These are phyloP conservation scores for Hamigera avellanea DNA, from an alignment of 495 filamentous ascomycete genomes.

Conservation along the genomic window DNA sequence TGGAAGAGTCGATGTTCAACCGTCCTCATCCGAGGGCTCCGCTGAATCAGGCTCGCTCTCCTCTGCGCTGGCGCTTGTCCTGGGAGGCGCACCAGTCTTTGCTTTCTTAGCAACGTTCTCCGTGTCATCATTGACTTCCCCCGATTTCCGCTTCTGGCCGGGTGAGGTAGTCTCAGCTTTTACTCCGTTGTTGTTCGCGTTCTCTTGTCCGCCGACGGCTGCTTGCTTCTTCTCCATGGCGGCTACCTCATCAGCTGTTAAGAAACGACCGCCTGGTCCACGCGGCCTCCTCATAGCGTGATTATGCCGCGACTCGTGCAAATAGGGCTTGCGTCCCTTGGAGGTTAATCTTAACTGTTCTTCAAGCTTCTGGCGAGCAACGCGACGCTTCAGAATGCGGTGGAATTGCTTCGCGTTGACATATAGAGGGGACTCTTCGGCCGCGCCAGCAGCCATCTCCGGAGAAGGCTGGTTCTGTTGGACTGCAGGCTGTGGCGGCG, in stretches of 20 bases:
- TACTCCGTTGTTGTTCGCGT: constrained; percentile 17
- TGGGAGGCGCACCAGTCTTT: constrained; percentile 28
- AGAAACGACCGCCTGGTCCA: constrained; percentile 90
- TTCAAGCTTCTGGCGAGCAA: constrained; percentile 87
- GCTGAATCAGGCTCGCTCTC: constrained; percentile 40
- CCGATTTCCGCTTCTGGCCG: constrained; percentile 41
- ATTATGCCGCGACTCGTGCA: constrained; percentile 98
- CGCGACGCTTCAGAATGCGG: constrained; percentile 84
- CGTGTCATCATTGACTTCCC: constrained; percentile 31
- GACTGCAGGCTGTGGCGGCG: constrained; percentile 36
- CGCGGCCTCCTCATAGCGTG: constrained; percentile 95
- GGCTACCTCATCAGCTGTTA: constrained; percentile 96
- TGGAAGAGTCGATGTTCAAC: constrained; percentile 17
- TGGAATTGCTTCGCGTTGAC: constrained; percentile 99
- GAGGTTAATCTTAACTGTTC: constrained; percentile 82
- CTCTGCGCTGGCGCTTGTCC: constrained; percentile 29
- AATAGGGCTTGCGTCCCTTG: constrained; percentile 92
- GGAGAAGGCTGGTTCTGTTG: constrained; percentile 69
- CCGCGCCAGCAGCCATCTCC: constrained; percentile 61
- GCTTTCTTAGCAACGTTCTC: constrained; percentile 32
- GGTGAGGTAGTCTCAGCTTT: constrained; percentile 16
- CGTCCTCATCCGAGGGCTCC: constrained; percentile 36
- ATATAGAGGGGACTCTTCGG: constrained; percentile 90
- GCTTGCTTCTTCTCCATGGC: constrained; percentile 58
- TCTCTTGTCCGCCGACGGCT: constrained; percentile 25